These are phyloP conservation scores for Hypoxylon cercidicola DNA, from an alignment of 495 filamentous ascomycete genomes.

Conservation along the genomic window DNA sequence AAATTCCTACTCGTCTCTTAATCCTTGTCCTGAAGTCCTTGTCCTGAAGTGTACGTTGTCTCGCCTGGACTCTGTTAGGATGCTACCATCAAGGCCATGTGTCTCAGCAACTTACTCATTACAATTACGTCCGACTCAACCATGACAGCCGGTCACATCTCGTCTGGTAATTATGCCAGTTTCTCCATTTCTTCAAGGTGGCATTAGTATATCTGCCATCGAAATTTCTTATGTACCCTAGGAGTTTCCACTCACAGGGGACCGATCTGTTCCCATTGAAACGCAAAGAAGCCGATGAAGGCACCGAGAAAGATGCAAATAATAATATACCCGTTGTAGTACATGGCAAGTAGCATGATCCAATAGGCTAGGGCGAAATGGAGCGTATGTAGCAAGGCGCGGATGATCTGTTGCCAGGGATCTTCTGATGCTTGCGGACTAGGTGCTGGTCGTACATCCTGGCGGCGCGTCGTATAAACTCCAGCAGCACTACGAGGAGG, in stretches of 20 bases:
- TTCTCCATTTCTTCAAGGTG: not conserved
- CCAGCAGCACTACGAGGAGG: slow-evolving; percentile 69
- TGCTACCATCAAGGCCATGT: no score
- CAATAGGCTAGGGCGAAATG: slow-evolving; percentile 79
- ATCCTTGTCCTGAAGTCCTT: no score
- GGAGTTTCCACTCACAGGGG: slow-evolving; percentile 15
- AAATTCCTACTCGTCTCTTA: no score
- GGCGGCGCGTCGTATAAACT: slow-evolving; percentile 67
- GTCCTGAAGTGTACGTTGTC: no score
- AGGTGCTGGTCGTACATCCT: slow-evolving; percentile 71
- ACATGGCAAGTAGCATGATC: slow-evolving; percentile 73
- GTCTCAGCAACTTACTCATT: no score
- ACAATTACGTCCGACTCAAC: slow-evolving; percentile 1
- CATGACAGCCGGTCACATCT: slow-evolving; percentile 28
- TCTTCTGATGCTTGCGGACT: slow-evolving; percentile 53
- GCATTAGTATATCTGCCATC: slow-evolving; percentile 2
- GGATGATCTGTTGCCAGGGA: slow-evolving; percentile 67
- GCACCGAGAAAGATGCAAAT: slow-evolving; percentile 71
- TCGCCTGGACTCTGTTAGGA: no score
- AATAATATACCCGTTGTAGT: slow-evolving; percentile 73
- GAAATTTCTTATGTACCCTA: not conserved
- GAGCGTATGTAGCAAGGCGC: slow-evolving; percentile 69
- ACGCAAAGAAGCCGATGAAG: slow-evolving; percentile 68
- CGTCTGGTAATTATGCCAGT: not conserved
- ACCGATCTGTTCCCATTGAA: slow-evolving; percentile 63